A percentile compares a stretch with the other conserved stretches of the same genome.
Evolutionary conservation across 768 basidiomycete species (phyloP).

Genomic region (Asterophora parasitica): DNA sequence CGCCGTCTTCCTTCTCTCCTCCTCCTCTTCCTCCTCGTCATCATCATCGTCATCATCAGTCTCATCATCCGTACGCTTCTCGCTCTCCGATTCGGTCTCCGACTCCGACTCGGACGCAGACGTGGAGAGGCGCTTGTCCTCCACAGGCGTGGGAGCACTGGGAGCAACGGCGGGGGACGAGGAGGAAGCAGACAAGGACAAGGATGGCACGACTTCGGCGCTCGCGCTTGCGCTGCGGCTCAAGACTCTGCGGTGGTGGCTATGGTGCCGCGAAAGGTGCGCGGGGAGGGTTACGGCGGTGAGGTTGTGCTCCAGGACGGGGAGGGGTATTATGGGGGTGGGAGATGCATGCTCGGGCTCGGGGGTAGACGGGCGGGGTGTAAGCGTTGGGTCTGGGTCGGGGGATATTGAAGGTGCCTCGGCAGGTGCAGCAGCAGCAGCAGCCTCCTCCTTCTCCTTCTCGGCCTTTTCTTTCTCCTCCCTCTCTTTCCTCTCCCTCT

Average conservation of each 20-base stretch:
- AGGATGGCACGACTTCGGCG: too few species aligned
- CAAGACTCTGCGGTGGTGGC: conserved; percentile 6
- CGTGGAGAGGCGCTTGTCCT: background rate
- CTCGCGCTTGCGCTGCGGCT: conserved; percentile 1
- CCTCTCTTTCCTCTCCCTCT: conserved; percentile 37
- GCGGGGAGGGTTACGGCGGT: conserved; percentile 13
- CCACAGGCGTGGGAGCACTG: too few species aligned
- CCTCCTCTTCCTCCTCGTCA: conserved; percentile 13
- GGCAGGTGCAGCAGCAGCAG: background rate
- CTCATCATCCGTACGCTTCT: background rate
- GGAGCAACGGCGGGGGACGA: background rate
- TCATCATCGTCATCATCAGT: conserved; percentile 15
- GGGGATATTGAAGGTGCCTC: background rate
- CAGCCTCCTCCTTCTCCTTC: conserved; percentile 13
- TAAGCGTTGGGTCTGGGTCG: background rate
- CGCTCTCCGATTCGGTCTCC: conserved; percentile 6
- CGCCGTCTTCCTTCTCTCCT: conserved; percentile 8
- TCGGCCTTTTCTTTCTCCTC: conserved; percentile 28
- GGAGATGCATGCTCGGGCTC: background rate
- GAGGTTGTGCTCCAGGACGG: conserved; percentile 14
- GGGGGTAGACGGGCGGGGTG: background rate
- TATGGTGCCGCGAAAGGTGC: conserved; percentile 11
- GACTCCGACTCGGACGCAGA: conserved; percentile 10
- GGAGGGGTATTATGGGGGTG: background rate
- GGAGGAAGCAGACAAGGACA: too few species aligned